Percentiles rank a stretch among this genome's conserved stretches.
Evolutionary conservation across 2,329 filamentous ascomycete species (phyloP).

Genomic region (Beauveria pseudobassiana): DNA sequence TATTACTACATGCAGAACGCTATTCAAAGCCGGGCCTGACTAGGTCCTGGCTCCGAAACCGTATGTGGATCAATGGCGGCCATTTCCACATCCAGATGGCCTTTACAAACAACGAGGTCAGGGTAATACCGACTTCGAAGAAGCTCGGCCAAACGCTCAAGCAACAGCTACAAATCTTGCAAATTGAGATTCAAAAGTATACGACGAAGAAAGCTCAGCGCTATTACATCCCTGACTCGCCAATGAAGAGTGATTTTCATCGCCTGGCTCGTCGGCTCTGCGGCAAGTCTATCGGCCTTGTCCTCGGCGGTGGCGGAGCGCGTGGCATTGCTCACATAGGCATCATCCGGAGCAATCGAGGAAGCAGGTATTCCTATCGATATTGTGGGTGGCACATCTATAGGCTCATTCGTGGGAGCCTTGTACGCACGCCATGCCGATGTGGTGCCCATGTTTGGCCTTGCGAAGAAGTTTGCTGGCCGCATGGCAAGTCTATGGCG

Average conservation of each 20-base stretch:
- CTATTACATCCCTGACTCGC: slow-evolving; percentile 83
- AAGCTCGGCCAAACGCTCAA: slow-evolving; percentile 81
- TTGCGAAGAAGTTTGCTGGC: slow-evolving; percentile 94
- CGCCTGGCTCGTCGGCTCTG: slow-evolving; percentile 82
- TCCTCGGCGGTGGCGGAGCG: slow-evolving; percentile 88
- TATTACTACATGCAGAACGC: slow-evolving; percentile 80
- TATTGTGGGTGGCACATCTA: slow-evolving; percentile 90
- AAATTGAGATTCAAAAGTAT: slow-evolving; percentile 97
- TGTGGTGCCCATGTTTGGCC: slow-evolving; percentile 91
- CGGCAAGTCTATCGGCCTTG: slow-evolving; percentile 88
- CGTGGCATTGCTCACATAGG: slow-evolving; percentile 88
- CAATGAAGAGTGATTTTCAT: slow-evolving; percentile 96
- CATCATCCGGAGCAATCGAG: slow-evolving; percentile 88
- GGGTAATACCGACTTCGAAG: slow-evolving; percentile 66
- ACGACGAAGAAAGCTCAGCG: slow-evolving; percentile 89
- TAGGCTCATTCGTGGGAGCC: slow-evolving; percentile 90
- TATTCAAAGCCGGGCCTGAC: slow-evolving; percentile 82
- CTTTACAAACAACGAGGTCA: slow-evolving; percentile 68
- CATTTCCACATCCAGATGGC: slow-evolving; percentile 98
- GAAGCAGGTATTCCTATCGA: slow-evolving; percentile 96
- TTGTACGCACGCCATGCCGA: slow-evolving; percentile 95
- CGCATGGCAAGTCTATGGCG: slow-evolving; percentile 99
- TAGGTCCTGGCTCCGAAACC: slow-evolving; percentile 81
- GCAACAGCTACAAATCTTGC: slow-evolving; percentile 85
- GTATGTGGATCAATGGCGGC: slow-evolving; percentile 95